Evolutionary conservation across 805 yeast species (phyloP).

Genomic region (Wickerhamiella allomyrinae): DNA sequence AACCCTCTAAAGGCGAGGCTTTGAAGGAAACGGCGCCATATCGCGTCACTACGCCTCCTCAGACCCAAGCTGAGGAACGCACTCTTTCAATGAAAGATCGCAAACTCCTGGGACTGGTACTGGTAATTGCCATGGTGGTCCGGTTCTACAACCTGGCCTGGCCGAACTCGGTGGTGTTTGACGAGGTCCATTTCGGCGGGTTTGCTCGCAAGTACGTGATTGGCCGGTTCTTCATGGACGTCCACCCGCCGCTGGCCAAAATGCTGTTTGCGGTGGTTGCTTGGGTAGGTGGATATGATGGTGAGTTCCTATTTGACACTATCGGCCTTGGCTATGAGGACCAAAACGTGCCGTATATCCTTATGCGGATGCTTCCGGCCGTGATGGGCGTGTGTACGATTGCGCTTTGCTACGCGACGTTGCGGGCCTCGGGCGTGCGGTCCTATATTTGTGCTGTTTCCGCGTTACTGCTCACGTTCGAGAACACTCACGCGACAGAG

Average conservation of each 20-base stretch:
- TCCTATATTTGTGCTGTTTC: slow-evolving; percentile 37
- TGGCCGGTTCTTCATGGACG: slow-evolving; percentile 54
- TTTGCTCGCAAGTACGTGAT: slow-evolving; percentile 69
- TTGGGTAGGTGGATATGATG: slow-evolving; percentile 39
- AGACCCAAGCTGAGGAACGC: slow-evolving; percentile 16
- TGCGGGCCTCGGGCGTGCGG: slow-evolving; percentile 43
- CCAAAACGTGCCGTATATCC: slow-evolving; percentile 34
- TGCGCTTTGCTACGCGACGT: slow-evolving; percentile 38
- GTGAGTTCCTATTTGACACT: slow-evolving; percentile 25
- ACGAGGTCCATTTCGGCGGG: slow-evolving; percentile 94
- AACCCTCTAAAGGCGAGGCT: neutral
- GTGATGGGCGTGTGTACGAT: slow-evolving; percentile 40
- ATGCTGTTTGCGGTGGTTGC: slow-evolving; percentile 44
- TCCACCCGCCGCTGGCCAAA: slow-evolving; percentile 60
- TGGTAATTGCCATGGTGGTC: slow-evolving; percentile 39
- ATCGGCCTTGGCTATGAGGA: slow-evolving; percentile 34
- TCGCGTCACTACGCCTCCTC: slow-evolving; percentile 19
- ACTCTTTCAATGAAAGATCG: slow-evolving; percentile 14
- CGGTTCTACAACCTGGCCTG: slow-evolving; percentile 46
- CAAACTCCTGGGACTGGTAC: slow-evolving; percentile 25
- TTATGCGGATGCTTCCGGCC: slow-evolving; percentile 45
- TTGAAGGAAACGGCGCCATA: slow-evolving; percentile 11
- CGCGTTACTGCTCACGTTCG: slow-evolving; percentile 39
- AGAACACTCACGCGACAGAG: slow-evolving; percentile 50
- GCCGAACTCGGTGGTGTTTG: slow-evolving; percentile 80